Conservation (phyloP, 306 rosid species). For the Cucumis hystrix region DNA sequence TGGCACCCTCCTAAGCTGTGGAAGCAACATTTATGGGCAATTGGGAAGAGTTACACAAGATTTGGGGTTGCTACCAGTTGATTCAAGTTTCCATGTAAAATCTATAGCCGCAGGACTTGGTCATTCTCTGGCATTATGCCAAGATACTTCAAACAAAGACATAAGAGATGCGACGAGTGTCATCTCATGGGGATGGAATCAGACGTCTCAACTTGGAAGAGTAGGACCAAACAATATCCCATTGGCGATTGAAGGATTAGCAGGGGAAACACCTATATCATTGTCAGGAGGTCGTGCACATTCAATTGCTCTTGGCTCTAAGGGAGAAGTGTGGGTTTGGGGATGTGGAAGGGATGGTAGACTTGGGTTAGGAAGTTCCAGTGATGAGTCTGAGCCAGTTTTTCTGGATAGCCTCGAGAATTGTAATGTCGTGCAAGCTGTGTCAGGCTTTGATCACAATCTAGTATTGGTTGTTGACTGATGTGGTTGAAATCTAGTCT, state of each 20-base stretch:
- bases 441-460: conserved; percentile 82
- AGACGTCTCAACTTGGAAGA: conserved; percentile 73
- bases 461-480: conserved; percentile 52
- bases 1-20: conserved; percentile 60
- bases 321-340: conserved; percentile 79
- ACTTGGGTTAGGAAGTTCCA: conserved; percentile 68
- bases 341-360: conserved; percentile 86
- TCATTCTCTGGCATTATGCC: conserved; percentile 76
- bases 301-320: conserved; percentile 54
- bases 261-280: conserved; percentile 41
- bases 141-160: conserved; percentile 20
- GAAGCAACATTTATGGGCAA: conserved; percentile 72
- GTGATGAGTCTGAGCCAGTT: conserved; percentile 57
- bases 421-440: conserved; percentile 58
- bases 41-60: conserved; percentile 52
- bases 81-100: conserved; percentile 25
- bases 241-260: conserved; percentile 39
- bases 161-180: conserved; percentile 24
- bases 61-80: conserved; percentile 65
- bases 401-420: conserved; percentile 48
- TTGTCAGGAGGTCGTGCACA: conserved; percentile 82
- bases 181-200: conserved; percentile 92
- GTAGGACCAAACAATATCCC: conserved; percentile 42
- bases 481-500: conserved; percentile 32
- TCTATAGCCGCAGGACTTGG: conserved; percentile 82